Evolutionary conservation across 2,329 filamentous ascomycete genomes (phyloP).

Genomic region (Trichophyton benhamiae): DNA sequence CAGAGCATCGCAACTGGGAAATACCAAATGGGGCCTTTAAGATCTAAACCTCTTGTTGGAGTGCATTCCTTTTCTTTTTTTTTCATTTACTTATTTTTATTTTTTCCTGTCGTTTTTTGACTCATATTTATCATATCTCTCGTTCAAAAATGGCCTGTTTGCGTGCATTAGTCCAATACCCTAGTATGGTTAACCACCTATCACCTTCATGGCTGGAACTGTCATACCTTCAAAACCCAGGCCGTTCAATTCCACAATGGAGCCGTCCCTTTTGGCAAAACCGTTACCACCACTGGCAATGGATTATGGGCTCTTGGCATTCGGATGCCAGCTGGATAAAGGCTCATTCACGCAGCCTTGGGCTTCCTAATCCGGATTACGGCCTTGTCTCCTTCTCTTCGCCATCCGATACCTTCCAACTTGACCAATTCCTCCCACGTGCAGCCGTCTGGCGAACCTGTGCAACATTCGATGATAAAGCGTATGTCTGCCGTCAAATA

Average conservation of each 20-base stretch:
- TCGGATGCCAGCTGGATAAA: neutral
- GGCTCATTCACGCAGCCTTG: neutral
- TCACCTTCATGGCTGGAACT: neutral
- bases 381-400: constrained; percentile 58
- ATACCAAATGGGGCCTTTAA: constrained; percentile 65
- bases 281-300: neutral
- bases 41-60: constrained; percentile 36
- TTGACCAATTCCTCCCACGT: constrained; percentile 60
- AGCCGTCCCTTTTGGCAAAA: neutral
- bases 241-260: neutral
- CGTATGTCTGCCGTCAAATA: constrained; percentile 72
- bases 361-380: constrained; percentile 48
- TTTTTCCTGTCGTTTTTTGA: too few species aligned
- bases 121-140: neutral
- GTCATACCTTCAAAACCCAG: neutral
- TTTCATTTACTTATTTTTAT: too few species aligned
- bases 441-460: constrained; percentile 30
- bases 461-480: constrained; percentile 46
- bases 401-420: constrained; percentile 71
- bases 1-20: constrained; percentile 51
- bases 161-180: neutral
- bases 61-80: too few species aligned
- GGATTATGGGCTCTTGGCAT: neutral
- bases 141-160: neutral
- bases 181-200: neutral